phyloP scores from a whole-genome alignment of 768 basidiomycete genomes.

The Chalciporus piperatus region DNA sequence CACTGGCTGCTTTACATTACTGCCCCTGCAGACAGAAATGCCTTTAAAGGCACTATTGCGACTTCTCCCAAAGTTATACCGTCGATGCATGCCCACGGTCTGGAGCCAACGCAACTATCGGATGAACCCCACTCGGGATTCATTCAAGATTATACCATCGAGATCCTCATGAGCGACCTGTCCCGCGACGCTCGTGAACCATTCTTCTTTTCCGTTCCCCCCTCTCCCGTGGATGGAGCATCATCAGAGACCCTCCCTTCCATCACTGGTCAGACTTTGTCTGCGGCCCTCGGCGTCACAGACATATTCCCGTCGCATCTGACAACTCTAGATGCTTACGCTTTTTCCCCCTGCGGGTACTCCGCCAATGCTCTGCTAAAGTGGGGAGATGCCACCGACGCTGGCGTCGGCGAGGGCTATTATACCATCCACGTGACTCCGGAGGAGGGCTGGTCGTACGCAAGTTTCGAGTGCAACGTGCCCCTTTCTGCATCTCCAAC shows the following conservation, averaged over 20 bases:
- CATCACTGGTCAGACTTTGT: slow-evolving; percentile 42
- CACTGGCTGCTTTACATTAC: slow-evolving; percentile 98
- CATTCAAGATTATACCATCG: slow-evolving; percentile 87
- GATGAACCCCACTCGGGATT: slow-evolving; percentile 13
- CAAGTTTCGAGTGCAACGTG: slow-evolving; percentile 98
- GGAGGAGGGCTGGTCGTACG: slow-evolving; percentile 97
- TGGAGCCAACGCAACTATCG: slow-evolving; percentile 4
- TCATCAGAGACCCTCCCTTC: slow-evolving; percentile 33
- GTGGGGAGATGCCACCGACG: slow-evolving; percentile 42
- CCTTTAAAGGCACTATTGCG: slow-evolving; percentile 21
- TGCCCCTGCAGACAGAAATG: slow-evolving; percentile 41
- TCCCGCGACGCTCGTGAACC: slow-evolving; percentile 68
- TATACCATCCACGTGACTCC: slow-evolving; percentile 99
- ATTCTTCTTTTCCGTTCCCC: slow-evolving; percentile 60
- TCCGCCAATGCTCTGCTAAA: slow-evolving; percentile 87
- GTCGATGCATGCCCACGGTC: slow-evolving; percentile 12
- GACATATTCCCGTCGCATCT: slow-evolving; percentile 76
- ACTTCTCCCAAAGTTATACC: slow-evolving; percentile 15
- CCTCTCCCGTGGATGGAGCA: slow-evolving; percentile 51
- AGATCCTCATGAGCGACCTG: slow-evolving; percentile 96
- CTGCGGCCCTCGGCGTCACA: slow-evolving; percentile 72
- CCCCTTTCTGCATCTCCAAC: slow-evolving; percentile 46
- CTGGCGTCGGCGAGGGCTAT: slow-evolving; percentile 72
- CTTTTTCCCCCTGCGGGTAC: slow-evolving; percentile 95
- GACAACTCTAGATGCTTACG: slow-evolving; percentile 87